Percentiles rank a stretch among this genome's conserved stretches.
Conservation (phyloP, 2,329 filamentous ascomycete species). For the Aureobasidium uvarum region DNA sequence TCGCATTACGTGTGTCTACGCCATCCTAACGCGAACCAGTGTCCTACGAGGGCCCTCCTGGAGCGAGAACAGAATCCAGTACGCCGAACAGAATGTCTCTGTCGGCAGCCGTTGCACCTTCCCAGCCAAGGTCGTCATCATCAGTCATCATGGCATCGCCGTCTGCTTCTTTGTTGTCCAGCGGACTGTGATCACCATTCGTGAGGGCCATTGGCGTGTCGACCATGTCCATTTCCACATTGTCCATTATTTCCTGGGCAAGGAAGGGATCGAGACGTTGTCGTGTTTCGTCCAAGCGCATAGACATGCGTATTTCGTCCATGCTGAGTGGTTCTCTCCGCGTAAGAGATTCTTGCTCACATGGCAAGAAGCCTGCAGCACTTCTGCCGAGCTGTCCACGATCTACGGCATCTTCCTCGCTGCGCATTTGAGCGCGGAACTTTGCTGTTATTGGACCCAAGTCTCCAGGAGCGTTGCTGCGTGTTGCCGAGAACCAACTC, state of each 20-base stretch:
- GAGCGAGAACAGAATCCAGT: slow-evolving; percentile 42
- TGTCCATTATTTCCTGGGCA: slow-evolving; percentile 65
- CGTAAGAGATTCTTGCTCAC: slow-evolving; percentile 74
- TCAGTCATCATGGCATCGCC: slow-evolving; percentile 41
- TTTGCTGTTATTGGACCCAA: slow-evolving; percentile 68
- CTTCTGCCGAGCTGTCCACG: slow-evolving; percentile 73
- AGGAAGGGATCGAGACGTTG: slow-evolving; percentile 76
- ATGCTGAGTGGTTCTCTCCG: slow-evolving; percentile 71
- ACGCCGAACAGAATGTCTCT: slow-evolving; percentile 37
- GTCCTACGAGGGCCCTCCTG: slow-evolving; percentile 1
- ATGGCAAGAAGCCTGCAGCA: slow-evolving; percentile 72
- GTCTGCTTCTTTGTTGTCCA: slow-evolving; percentile 32
- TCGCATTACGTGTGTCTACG: neutral
- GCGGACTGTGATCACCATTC: slow-evolving; percentile 25
- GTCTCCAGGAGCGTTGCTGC: slow-evolving; percentile 52
- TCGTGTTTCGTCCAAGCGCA: slow-evolving; percentile 73
- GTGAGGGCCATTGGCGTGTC: slow-evolving; percentile 22
- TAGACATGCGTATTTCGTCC: slow-evolving; percentile 71
- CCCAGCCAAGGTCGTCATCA: slow-evolving; percentile 43
- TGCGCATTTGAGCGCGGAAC: slow-evolving; percentile 70
- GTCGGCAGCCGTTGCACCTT: slow-evolving; percentile 37
- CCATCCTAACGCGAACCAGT: neutral
- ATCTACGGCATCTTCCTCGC: slow-evolving; percentile 70
- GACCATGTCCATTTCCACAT: slow-evolving; percentile 62
- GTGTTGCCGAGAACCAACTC: slow-evolving; percentile 54